Evolutionary conservation across 2,329 filamentous ascomycete genomes (phyloP), one percentile per base, ranked within the genome.

Genomic region (Aureobasidium subglaciale): DNA sequence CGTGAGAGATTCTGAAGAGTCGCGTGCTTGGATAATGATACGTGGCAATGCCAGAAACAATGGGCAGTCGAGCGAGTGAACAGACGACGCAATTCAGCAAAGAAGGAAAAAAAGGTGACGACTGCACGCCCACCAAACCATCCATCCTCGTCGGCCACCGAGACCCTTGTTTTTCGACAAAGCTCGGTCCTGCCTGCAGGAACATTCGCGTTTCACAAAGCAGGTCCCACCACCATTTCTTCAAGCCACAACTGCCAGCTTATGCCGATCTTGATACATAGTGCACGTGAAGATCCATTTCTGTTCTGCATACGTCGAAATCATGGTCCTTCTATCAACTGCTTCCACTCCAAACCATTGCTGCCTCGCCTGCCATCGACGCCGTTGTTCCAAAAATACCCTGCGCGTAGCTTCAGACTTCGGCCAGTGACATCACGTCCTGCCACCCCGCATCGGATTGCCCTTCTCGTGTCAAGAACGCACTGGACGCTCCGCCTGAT

Each of bases 21-120:
- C 27, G 25, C 42, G 22, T 16, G 25, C 11, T n/a, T 32, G 40
- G 27, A 32, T 45, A 32, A 11, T 8, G 13, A 37, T 29, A 50
- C 45, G 45, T 49, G 30, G 30, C 45, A 49, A 15, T 24, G 20
- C 24, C 29, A n/a, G 48, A 22, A 38, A 37, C 22, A 29, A 50
- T 37, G 46, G 11, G 29, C 13, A 30, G 29, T 9, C 13, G 29
- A 30, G 13, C 10, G 15, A 16, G 16, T 4, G 6, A 22, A 11
- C 4, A 8, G 24, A 42, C 29, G 3, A 4, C 13, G 24, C 20
- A 22, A 38, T 38, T 29, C 46, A 50, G 29, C 46, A 5, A n/a
- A 48, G 43, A 24, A 34, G 22, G 20, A 50, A 37, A 43, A n/a
- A 50, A 50, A 38, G n/a, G 32, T 50, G 34, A 50, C 46, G 46